Conservation (phyloP, 106 monocot species). For the Dendrobium chrysotoxum region DNA sequence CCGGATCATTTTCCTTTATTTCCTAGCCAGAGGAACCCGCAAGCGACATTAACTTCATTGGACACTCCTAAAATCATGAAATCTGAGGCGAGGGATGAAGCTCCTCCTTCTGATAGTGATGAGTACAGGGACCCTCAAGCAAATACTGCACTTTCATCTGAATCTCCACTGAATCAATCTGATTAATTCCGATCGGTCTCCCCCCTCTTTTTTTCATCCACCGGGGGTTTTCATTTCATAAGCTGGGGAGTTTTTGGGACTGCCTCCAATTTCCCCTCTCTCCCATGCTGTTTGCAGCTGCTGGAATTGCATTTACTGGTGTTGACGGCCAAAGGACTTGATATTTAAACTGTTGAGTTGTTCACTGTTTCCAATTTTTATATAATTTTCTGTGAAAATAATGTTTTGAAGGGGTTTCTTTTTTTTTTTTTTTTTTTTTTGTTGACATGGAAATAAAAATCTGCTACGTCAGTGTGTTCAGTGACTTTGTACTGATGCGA, state of each 20-base stretch:
- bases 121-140: background rate
- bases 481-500: background rate
- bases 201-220: background rate
- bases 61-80: constrained; percentile 7
- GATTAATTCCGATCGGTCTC: background rate
- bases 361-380: background rate
- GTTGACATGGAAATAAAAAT: background rate
- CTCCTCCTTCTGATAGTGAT: background rate
- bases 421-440: background rate
- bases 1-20: constrained; percentile 12
- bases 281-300: background rate
- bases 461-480: background rate
- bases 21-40: constrained; percentile 25
- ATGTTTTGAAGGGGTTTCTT: background rate
- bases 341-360: background rate
- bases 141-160: background rate
- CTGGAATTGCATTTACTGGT: constrained; percentile 1
- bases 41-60: constrained; percentile 10
- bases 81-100: background rate
- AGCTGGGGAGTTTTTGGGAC: background rate
- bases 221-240: background rate
- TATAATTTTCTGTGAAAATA: background rate
- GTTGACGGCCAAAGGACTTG: background rate
- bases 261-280: background rate
- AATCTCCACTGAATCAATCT: constrained; percentile 2